phyloP scores from a whole-genome alignment of 345 rosid species.

The Noccaea caerulescens region DNA sequence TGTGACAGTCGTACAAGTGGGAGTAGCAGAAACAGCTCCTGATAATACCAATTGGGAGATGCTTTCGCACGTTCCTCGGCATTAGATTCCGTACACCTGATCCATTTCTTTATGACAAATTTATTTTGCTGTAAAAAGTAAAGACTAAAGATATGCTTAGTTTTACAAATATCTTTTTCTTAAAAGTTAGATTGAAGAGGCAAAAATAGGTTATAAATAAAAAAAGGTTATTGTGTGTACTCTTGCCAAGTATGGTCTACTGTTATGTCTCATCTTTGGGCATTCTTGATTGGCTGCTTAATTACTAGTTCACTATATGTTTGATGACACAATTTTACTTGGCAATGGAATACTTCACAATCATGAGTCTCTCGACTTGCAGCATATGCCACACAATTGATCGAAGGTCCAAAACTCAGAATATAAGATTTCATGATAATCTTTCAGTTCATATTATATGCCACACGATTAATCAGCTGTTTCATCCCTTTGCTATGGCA shows the following conservation, averaged over 20 bases:
- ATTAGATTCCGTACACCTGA: slow-evolving; percentile 12
- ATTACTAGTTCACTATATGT: background rate
- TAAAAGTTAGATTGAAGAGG: background rate
- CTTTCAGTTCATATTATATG: no score
- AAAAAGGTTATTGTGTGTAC: background rate
- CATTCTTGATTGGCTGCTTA: background rate
- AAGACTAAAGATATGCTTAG: background rate
- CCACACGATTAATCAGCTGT: background rate
- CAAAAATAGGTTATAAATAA: background rate
- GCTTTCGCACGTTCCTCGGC: slow-evolving; percentile 22
- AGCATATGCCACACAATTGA: background rate
- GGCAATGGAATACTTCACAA: background rate
- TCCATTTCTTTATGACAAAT: slow-evolving; percentile 17
- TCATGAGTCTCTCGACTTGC: background rate
- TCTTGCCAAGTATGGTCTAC: no score
- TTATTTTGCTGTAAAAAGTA: background rate
- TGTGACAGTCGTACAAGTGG: slow-evolving; percentile 23
- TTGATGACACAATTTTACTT: background rate
- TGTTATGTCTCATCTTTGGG: no score
- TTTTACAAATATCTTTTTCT: background rate
- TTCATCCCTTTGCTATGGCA: background rate
- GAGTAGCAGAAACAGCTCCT: slow-evolving; percentile 23
- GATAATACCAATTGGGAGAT: background rate
- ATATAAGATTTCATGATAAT: no score
- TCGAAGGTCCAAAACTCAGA: no score